Percentiles rank a stretch among this genome's conserved stretches.
phyloP scores from a whole-genome alignment of 805 yeast species.

The Suhomyces vadensis region DNA sequence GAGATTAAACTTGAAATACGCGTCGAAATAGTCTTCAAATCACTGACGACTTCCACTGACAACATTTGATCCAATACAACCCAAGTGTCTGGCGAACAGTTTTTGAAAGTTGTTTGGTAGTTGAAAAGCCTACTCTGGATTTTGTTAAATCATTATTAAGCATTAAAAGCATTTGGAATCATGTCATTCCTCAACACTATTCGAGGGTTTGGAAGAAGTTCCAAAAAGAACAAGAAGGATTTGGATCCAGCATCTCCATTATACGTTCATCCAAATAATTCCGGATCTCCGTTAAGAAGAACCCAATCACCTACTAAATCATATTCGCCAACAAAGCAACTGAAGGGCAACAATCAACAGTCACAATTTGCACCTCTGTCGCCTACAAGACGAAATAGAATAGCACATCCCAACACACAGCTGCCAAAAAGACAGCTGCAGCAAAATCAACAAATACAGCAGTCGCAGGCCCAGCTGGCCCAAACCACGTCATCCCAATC shows the following conservation, averaged over 20 bases:
- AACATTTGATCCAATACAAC: too few species aligned
- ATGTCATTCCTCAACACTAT: conserved; percentile 52
- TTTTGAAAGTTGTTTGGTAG: too few species aligned
- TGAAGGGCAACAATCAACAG: conserved; percentile 14
- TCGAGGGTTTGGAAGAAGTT: conserved; percentile 47
- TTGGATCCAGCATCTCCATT: conserved; percentile 29
- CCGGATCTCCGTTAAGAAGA: conserved; percentile 39
- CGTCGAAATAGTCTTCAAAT: not conserved
- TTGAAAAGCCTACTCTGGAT: too few species aligned
- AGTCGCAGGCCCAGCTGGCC: conserved; percentile 13
- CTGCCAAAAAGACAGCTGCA: conserved; percentile 14
- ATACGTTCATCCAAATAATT: conserved; percentile 32
- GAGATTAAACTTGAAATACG: too few species aligned
- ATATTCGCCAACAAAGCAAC: conserved; percentile 42
- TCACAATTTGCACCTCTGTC: conserved; percentile 26
- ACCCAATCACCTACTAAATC: conserved; percentile 41
- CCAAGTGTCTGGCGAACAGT: too few species aligned
- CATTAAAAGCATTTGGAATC: too few species aligned
- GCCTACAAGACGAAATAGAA: conserved; percentile 22
- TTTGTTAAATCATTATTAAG: too few species aligned
- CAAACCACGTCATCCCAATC: conserved; percentile 11
- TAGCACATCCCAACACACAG: conserved; percentile 8
- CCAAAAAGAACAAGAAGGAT: conserved; percentile 46
- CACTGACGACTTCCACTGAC: not conserved
- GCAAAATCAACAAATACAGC: conserved; percentile 8